These are phyloP conservation scores for Pseudozyma tsukubaensis DNA, from an alignment of 1,284 basidiomycete species.

Conservation along the genomic window DNA sequence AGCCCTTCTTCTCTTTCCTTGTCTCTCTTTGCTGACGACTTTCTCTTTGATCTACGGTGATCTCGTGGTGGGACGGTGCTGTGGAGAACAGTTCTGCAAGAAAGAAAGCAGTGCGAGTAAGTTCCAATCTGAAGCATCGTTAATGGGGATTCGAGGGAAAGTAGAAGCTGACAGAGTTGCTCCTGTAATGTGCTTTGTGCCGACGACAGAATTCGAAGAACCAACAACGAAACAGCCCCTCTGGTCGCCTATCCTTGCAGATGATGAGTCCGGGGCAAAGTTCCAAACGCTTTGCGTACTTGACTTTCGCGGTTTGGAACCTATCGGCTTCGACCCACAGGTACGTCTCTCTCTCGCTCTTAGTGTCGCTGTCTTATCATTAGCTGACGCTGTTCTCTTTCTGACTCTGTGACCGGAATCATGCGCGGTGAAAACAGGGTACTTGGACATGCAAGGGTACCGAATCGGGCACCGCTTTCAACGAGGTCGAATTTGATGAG, in stretches of 20 bases:
- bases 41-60: background rate
- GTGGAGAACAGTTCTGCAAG: constrained; percentile 50
- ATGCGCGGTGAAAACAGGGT: too few species aligned
- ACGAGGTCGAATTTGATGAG: constrained; percentile 63
- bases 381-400: too few species aligned
- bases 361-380: too few species aligned
- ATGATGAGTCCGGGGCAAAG: constrained; percentile 21
- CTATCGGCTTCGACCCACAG: constrained; percentile 51
- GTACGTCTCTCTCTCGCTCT: too few species aligned
- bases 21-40: background rate
- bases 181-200: too few species aligned
- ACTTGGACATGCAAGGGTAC: constrained; percentile 56
- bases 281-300: constrained; percentile 62
- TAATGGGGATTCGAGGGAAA: too few species aligned
- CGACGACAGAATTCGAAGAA: constrained; percentile 60
- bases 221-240: constrained; percentile 59
- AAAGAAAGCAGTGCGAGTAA: constrained; percentile 54
- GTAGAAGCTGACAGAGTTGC: background rate
- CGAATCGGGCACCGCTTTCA: constrained; percentile 55
- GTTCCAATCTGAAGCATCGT: too few species aligned
- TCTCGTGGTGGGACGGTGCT: too few species aligned
- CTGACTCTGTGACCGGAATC: too few species aligned
- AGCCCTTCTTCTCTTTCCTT: background rate
- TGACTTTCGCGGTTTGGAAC: constrained; percentile 65
- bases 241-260: constrained; percentile 41